Conservation (phyloP, 768 basidiomycete species). For the Suillus luteus region DNA sequence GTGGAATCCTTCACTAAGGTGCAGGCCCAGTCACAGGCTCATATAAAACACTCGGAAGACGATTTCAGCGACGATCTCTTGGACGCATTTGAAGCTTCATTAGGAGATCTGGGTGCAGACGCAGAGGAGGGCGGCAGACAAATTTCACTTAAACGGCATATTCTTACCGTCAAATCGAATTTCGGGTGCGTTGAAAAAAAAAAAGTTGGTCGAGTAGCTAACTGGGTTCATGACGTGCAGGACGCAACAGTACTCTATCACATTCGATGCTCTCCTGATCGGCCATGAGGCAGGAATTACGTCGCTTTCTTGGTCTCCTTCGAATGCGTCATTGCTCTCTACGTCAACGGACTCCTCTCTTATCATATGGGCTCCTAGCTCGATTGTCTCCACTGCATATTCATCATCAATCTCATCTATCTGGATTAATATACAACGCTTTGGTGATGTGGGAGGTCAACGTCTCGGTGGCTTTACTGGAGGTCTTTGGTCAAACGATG, state of each 20-base stretch:
- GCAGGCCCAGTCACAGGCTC: conserved; percentile 16
- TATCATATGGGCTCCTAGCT: conserved; percentile 90
- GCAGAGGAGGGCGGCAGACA: conserved; percentile 80
- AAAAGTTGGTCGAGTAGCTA: not conserved
- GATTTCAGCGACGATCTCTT: conserved; percentile 71
- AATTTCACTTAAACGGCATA: conserved; percentile 86
- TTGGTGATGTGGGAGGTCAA: conserved; percentile 93
- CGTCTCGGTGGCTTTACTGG: conserved; percentile 92
- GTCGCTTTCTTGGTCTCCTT: conserved; percentile 80
- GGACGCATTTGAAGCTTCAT: conserved; percentile 84
- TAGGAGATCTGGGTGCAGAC: conserved; percentile 64
- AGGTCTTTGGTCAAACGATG: conserved; percentile 72
- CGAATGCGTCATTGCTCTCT: conserved; percentile 65
- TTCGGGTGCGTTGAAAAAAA: conserved; percentile 37
- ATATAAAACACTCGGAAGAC: conserved; percentile 23
- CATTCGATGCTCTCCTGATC: conserved; percentile 90
- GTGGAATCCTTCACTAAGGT: conserved; percentile 54
- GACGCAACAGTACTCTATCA: conserved; percentile 65
- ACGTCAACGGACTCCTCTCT: conserved; percentile 94
- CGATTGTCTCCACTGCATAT: conserved; percentile 39
- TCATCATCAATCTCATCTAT: conserved; percentile 53
- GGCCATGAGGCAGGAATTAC: conserved; percentile 97
- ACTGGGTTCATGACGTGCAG: conserved; percentile 30
- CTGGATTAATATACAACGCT: conserved; percentile 90
- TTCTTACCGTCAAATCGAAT: conserved; percentile 63